Evolutionary conservation across 225 moss, liverwort and hornwort genomes (phyloP).

Genomic region (Lunularia cruciata): DNA sequence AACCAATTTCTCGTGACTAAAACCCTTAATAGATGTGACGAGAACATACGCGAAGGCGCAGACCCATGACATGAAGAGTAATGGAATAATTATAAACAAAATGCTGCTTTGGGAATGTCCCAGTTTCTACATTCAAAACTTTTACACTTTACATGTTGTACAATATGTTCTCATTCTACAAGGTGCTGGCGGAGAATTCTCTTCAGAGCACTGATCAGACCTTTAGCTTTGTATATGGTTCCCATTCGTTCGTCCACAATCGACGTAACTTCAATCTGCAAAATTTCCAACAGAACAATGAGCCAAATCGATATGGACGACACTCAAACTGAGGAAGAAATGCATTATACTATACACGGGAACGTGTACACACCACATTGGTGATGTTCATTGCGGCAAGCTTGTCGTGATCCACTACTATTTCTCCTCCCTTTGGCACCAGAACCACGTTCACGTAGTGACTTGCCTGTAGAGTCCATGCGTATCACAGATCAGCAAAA

Average conservation of each 20-base stretch:
- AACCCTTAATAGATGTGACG: too few relatives aligned
- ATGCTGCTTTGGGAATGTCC: conserved; percentile 23
- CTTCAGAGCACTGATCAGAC: conserved; percentile 70
- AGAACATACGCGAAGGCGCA: too few relatives aligned
- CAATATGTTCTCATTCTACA: conserved; percentile 13
- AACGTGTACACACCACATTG: conserved; percentile 52
- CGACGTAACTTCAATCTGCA: conserved; percentile 77
- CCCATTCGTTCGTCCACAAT: conserved; percentile 59
- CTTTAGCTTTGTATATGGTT: conserved; percentile 69
- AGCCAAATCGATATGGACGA: too few relatives aligned
- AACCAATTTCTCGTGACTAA: too few relatives aligned
- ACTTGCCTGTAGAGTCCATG: conserved; percentile 50
- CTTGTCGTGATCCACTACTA: conserved; percentile 59
- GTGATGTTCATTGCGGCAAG: conserved; percentile 66
- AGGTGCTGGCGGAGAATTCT: conserved; percentile 48
- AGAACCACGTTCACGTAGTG: conserved; percentile 79
- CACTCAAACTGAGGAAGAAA: too few relatives aligned
- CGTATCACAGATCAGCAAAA: neutral
- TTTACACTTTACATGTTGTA: neutral
- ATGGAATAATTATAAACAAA: neutral
- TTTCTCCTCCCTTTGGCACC: conserved; percentile 78
- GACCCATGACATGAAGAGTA: too few relatives aligned
- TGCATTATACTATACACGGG: too few relatives aligned
- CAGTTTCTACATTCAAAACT: neutral
- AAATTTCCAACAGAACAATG: conserved; percentile 1